Evolutionary conservation across 1,284 basidiomycete species (phyloP), one percentile per base, ranked within the genome.

Genomic region (Sanghuangporus weigelae): DNA sequence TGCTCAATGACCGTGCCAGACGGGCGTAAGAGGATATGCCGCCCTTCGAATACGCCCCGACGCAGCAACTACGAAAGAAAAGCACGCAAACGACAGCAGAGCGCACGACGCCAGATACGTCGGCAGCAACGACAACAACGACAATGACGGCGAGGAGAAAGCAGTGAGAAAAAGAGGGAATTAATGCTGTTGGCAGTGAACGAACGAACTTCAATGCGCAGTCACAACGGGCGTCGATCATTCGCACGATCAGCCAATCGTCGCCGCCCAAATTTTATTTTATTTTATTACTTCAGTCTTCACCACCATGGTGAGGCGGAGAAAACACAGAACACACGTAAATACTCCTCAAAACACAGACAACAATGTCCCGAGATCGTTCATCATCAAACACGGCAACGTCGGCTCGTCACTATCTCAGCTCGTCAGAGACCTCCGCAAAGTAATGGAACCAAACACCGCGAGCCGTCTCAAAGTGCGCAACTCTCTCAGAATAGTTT

Each of bases 381-480:
- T 93, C 73, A 92, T 99, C 68, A 95, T 99, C 74, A 96, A 96
- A 72, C 92, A 96, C 75, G 96, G 96, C 50, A 87, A 89, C 64
- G 95, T 98, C 38, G 95, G 96, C 14, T 81, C 84, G 61, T 93
- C 93, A n/a, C 82, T 97, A 59, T 78, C 87, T 3, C 90, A 94
- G 69, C 87, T 99, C 38, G 95, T 98, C 14, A 84, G 90, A 59
- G 97, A 99, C 76, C 80, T 98, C 71, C 83, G 97, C 69, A 92
- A 93, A 75, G 90, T 97, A 66, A 95, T 99, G 93, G 97, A 99
- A 76, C 97, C 97, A 65, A 95, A 98, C 74, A 99, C 97, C 21
- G 97, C 96, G 6, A 90, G 89, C 65, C 83, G 96, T 57, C 83
- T 99, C 19, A 87, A 80, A 77, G 94, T 95, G 69, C 67, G 85